Base-by-base conservation (phyloP, 2,329 filamentous ascomycete genomes). In the Arthroderma sp. region DNA sequence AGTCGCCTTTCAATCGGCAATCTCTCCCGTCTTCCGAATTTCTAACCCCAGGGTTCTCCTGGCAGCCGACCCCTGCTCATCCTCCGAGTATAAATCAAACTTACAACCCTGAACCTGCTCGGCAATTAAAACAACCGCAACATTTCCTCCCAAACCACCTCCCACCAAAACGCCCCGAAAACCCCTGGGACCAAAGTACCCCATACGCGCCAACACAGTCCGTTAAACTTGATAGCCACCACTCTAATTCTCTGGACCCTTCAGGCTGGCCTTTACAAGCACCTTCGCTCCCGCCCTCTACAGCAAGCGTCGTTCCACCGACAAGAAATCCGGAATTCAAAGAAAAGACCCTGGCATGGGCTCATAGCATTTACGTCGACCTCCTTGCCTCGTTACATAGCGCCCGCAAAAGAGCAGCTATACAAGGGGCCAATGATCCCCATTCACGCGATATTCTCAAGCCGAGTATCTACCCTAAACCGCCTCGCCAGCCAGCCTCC, bases 301-400 rank as follows among this genome's bases (percentile, higher is more conserved):
- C 45, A 4, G 43, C 55, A 5, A 50, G 56, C 11, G 43, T 52
- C 2, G 47, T 47, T 42, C 53, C 56, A 15, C 55, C 55, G 4
- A 53, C 58, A n/a, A 57, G 51, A 7, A 67, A 69, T 52, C 57
- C 61, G 8, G 67, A 71, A 46, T 85, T 85, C 56, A 80, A 78
- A 51, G 82, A 86, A 50, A 81, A 77, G 50, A 75, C 77, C 2
- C 64, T 87, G 27, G 68, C 74, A 9, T 80, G 78, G 64, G 83
- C 83, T n/a, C 80, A 87, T 58, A 72, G 72, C 51, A 74, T 80
- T 30, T 88, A 88, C 60, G 69, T 83, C 40, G 80, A 85, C 50
- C 70, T 89, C 5, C 65, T 88, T 3, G 65, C 77, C 6, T 77
- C 76, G 50, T 67, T 84, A 5, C 77, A 83, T 49, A 72, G 76